Conservation (phyloP, 257 asterid species). For the Jasminum sambac region DNA sequence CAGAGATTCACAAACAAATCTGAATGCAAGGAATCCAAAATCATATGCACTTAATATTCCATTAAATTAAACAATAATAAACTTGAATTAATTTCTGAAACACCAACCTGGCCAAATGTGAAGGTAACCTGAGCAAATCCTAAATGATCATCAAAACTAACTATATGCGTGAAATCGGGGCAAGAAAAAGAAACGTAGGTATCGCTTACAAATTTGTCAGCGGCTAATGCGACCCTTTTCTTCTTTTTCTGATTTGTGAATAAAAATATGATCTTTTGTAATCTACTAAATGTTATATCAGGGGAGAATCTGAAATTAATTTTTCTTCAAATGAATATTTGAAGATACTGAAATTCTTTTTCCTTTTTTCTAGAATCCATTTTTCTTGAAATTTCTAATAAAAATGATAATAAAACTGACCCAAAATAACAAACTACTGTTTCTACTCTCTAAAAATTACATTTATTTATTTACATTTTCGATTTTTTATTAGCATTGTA, state of each 20-base stretch:
- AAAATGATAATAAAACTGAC: too few species aligned
- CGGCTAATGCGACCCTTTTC: background rate
- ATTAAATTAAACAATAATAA: background rate
- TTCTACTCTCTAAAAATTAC: too few species aligned
- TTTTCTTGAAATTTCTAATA: too few species aligned
- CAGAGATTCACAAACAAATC: background rate
- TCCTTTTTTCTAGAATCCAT: background rate
- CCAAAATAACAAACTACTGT: background rate
- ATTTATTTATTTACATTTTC: background rate
- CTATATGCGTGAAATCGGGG: background rate
- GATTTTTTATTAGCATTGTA: background rate
- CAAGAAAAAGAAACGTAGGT: background rate
- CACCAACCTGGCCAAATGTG: slow-evolving; percentile 5
- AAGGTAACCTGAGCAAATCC: background rate
- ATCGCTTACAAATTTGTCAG: slow-evolving; percentile 13
- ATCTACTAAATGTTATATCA: background rate
- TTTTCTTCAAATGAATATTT: background rate
- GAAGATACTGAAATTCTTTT: background rate
- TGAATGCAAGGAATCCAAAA: background rate
- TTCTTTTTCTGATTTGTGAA: too few species aligned
- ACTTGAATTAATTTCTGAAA: background rate
- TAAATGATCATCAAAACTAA: background rate
- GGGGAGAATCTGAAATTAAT: background rate
- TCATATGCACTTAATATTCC: background rate
- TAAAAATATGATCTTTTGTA: too few species aligned